Evolutionary conservation across 1,284 basidiomycete genomes (phyloP).

Genomic region (Rhodotorula sp.): DNA sequence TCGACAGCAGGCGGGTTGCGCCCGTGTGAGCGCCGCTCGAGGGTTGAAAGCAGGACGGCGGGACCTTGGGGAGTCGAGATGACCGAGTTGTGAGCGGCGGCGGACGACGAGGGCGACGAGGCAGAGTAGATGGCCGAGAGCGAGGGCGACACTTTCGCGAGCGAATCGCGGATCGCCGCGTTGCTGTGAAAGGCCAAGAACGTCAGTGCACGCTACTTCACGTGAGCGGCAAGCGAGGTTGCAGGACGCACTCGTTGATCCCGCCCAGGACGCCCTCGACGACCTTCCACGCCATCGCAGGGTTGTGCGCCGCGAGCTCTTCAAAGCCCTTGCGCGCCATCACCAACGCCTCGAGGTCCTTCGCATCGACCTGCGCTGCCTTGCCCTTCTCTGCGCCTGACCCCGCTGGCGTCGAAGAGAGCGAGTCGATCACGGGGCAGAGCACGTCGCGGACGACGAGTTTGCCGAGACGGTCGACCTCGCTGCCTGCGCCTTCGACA

Average conservation of each 20-base stretch:
- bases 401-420: background rate
- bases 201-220: background rate
- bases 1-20: background rate
- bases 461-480: slow-evolving; percentile 66
- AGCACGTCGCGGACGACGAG: slow-evolving; percentile 77
- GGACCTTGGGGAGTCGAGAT: slow-evolving; percentile 30
- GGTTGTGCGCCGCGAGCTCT: slow-evolving; percentile 76
- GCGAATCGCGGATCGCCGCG: slow-evolving; percentile 67
- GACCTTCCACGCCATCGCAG: slow-evolving; percentile 78
- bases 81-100: slow-evolving; percentile 12
- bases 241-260: slow-evolving; percentile 74
- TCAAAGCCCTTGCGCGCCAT: slow-evolving; percentile 86
- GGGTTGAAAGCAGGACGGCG: slow-evolving; percentile 32
- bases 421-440: slow-evolving; percentile 66
- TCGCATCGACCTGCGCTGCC: slow-evolving; percentile 58
- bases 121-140: background rate
- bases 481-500: slow-evolving; percentile 50
- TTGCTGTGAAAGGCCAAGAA: slow-evolving; percentile 57
- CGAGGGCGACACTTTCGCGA: slow-evolving; percentile 56
- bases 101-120: background rate
- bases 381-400: slow-evolving; percentile 58
- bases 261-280: slow-evolving; percentile 86
- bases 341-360: slow-evolving; percentile 82
- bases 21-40: background rate
- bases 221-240: background rate